These are phyloP conservation scores for Dioscorea dumetorum DNA, from an alignment of 106 monocot genomes.

Conservation along the genomic window DNA sequence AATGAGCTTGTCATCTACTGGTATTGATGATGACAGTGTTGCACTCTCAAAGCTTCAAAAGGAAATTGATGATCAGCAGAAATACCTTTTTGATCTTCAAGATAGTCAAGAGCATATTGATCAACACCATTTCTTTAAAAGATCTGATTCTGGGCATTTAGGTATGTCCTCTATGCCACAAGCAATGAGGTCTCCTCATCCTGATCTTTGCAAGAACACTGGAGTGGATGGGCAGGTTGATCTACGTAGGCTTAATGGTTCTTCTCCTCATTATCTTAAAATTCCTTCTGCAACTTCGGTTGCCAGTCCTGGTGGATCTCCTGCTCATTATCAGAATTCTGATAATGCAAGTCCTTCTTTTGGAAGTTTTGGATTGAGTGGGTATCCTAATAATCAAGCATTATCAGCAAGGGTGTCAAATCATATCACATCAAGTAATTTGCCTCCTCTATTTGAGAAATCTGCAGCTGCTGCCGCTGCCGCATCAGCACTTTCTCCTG, in stretches of 20 bases:
- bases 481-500: constrained; percentile 15
- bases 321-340: constrained; percentile 34
- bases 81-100: constrained; percentile 36
- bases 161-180: constrained; percentile 15
- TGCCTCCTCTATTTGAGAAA: constrained; percentile 42
- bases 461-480: constrained; percentile 34
- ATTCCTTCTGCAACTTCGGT: constrained; percentile 20
- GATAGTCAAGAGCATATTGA: constrained; percentile 18
- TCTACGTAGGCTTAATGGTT: constrained; percentile 14
- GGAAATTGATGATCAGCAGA: constrained; percentile 42
- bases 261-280: constrained; percentile 36
- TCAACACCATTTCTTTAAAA: constrained; percentile 13
- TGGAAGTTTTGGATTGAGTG: constrained; percentile 30
- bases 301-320: constrained; percentile 34
- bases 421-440: constrained; percentile 27
- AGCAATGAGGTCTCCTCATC: constrained; percentile 15
- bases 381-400: constrained; percentile 20
- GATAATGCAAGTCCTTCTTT: constrained; percentile 31
- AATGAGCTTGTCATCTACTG: constrained; percentile 45
- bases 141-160: constrained; percentile 24
- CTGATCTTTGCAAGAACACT: constrained; percentile 19
- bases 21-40: constrained; percentile 24
- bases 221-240: constrained; percentile 13
- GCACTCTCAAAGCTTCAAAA: constrained; percentile 33
- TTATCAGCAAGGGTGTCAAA: constrained; percentile 39